These are phyloP conservation scores for Arachnomyces sp. DNA, from an alignment of 2,329 filamentous ascomycete species.

Conservation along the genomic window DNA sequence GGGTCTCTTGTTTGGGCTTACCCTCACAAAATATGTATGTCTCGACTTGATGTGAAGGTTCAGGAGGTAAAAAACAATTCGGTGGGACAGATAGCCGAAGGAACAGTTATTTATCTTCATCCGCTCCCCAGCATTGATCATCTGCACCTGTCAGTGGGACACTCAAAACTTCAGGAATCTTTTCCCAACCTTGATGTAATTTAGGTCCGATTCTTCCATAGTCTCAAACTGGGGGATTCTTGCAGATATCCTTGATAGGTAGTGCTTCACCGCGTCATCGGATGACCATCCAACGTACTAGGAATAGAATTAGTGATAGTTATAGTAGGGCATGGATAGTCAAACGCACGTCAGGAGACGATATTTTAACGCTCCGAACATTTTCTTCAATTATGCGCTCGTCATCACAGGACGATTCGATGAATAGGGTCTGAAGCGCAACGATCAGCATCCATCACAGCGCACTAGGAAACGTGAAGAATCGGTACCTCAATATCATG, in stretches of 20 bases:
- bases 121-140: conserved; percentile 93
- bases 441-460: background rate
- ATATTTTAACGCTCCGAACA: conserved; percentile 94
- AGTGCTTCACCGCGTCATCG: conserved; percentile 85
- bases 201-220: conserved; percentile 87
- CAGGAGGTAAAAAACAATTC: conserved; percentile 96
- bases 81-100: conserved; percentile 92
- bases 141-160: conserved; percentile 34
- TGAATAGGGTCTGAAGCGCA: conserved; percentile 71
- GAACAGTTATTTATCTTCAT: conserved; percentile 95
- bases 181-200: conserved; percentile 68
- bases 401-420: conserved; percentile 92
- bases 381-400: conserved; percentile 92
- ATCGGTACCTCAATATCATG: conserved; percentile 72
- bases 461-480: background rate
- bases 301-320: conserved; percentile 7
- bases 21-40: conserved; percentile 84
- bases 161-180: background rate
- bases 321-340: background rate
- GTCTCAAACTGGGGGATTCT: conserved; percentile 95
- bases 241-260: conserved; percentile 78
- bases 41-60: conserved; percentile 95
- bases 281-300: conserved; percentile 86
- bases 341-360: conserved; percentile 75
- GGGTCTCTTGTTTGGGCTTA: conserved; percentile 16